A percentile compares a stretch with the other conserved stretches of the same genome.
Evolutionary conservation across 225 moss, liverwort and hornwort species (phyloP).

Genomic region (Thuidium tamariscinum): DNA sequence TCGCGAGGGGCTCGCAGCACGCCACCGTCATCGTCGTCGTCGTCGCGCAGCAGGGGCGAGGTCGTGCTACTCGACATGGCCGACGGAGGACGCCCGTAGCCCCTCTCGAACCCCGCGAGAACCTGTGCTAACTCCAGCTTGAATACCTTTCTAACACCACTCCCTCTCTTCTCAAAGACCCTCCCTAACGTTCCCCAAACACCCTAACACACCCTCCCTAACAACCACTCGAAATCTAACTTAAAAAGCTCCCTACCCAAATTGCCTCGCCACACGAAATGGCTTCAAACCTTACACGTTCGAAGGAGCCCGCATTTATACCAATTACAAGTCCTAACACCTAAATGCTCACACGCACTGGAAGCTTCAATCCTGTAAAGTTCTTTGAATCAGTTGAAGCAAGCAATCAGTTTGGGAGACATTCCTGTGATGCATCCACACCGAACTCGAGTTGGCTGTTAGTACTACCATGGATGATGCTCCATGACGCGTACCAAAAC

Average conservation of each 20-base stretch:
- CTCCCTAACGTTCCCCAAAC: background rate
- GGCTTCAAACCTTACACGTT: background rate
- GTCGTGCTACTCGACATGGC: conserved; percentile 25
- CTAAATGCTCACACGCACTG: background rate
- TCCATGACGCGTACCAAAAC: background rate
- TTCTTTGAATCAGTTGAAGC: background rate
- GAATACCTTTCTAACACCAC: background rate
- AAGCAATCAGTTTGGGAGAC: background rate
- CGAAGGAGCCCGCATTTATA: background rate
- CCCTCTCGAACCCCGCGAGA: conserved; percentile 34
- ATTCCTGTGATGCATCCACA: background rate
- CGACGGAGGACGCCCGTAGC: conserved; percentile 18
- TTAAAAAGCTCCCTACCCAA: background rate
- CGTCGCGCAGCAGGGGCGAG: conserved; percentile 11
- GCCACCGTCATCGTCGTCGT: conserved; percentile 20
- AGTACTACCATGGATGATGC: background rate
- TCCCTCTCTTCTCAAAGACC: background rate
- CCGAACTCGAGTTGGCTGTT: background rate
- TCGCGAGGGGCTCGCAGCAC: background rate
- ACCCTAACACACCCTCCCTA: background rate
- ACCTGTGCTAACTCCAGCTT: conserved; percentile 49
- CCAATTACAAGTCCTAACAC: background rate
- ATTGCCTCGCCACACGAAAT: background rate
- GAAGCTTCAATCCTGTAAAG: background rate
- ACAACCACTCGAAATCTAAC: background rate